Conservation (phyloP, 306 rosid genomes). For the Argentina anserina region DNA sequence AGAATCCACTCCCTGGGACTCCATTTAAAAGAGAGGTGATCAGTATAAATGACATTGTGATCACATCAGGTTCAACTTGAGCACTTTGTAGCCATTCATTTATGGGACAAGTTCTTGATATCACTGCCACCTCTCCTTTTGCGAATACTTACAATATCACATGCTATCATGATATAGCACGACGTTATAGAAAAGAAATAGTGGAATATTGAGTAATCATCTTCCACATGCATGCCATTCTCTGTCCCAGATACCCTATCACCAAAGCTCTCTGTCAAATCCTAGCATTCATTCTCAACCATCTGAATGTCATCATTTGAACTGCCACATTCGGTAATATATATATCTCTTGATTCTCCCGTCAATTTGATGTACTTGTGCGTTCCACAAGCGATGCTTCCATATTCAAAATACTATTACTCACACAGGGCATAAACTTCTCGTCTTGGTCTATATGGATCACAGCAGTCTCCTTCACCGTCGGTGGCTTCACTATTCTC, state of each 20-base stretch:
- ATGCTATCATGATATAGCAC: no score
- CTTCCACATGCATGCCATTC: no score
- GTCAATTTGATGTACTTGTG: conserved; percentile 12
- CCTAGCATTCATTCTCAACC: conserved; percentile 31
- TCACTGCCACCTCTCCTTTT: conserved; percentile 92
- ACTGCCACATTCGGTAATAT: conserved; percentile 34
- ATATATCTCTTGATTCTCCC: conserved; percentile 49
- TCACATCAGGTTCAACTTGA: conserved; percentile 86
- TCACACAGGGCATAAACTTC: conserved; percentile 26
- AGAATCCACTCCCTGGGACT: conserved; percentile 95
- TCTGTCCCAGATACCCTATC: conserved; percentile 50
- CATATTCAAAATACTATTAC: conserved; percentile 23
- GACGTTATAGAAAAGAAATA: no score
- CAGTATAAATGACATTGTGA: conserved; percentile 93
- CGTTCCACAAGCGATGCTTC: conserved; percentile 25
- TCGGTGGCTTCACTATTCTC: conserved; percentile 40
- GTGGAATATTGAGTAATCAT: no score
- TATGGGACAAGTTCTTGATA: conserved; percentile 48
- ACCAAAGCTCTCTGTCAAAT: conserved; percentile 52
- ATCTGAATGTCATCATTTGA: conserved; percentile 25
- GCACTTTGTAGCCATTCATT: conserved; percentile 87
- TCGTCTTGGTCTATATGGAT: conserved; percentile 13
- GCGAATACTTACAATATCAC: conserved; percentile 62
- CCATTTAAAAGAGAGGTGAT: conserved; percentile 89
- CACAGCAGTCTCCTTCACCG: conserved; percentile 30